A percentile compares a stretch with the other conserved stretches of the same genome.
These are phyloP conservation scores for Graphium sp. DNA, from an alignment of 2,329 filamentous ascomycete genomes.

Conservation along the genomic window DNA sequence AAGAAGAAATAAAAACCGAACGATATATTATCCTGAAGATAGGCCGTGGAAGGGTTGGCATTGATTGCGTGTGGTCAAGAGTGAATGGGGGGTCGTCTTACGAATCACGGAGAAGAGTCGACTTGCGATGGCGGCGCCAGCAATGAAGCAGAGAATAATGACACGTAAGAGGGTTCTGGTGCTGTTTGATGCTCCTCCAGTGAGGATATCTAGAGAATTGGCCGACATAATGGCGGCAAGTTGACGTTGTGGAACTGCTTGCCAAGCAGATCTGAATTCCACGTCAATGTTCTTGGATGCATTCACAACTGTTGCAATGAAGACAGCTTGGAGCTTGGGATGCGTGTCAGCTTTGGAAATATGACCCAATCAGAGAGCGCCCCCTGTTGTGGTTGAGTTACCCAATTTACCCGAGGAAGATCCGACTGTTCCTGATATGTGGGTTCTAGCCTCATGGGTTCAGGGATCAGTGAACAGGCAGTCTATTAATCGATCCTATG, in stretches of 20 bases:
- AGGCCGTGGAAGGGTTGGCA: too few species aligned
- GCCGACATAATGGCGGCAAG: constrained; percentile 25
- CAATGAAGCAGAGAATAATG: constrained; percentile 81
- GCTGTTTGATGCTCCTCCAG: constrained; percentile 66
- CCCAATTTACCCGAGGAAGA: too few species aligned
- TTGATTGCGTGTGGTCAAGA: constrained; percentile 1
- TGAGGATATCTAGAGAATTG: constrained; percentile 35
- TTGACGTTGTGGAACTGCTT: constrained; percentile 16
- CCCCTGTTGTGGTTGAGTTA: too few species aligned
- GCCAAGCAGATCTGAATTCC: constrained; percentile 11
- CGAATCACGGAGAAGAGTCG: constrained; percentile 97
- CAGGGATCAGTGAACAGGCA: too few species aligned
- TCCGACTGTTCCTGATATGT: too few species aligned
- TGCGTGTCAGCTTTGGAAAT: too few species aligned
- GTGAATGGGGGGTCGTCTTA: constrained; percentile 28
- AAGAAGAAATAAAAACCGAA: too few species aligned
- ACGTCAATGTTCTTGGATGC: constrained; percentile 4
- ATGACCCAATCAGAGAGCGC: too few species aligned
- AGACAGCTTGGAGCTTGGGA: constrained; percentile 31
- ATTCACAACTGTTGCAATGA: constrained; percentile 9
- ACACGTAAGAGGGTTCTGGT: constrained; percentile 74
- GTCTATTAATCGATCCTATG: too few species aligned
- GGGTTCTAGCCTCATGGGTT: too few species aligned
- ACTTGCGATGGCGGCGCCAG: constrained; percentile 78
- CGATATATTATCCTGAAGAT: too few species aligned